Base-by-base conservation (phyloP, 345 rosid genomes). In the Brassica incana region DNA sequence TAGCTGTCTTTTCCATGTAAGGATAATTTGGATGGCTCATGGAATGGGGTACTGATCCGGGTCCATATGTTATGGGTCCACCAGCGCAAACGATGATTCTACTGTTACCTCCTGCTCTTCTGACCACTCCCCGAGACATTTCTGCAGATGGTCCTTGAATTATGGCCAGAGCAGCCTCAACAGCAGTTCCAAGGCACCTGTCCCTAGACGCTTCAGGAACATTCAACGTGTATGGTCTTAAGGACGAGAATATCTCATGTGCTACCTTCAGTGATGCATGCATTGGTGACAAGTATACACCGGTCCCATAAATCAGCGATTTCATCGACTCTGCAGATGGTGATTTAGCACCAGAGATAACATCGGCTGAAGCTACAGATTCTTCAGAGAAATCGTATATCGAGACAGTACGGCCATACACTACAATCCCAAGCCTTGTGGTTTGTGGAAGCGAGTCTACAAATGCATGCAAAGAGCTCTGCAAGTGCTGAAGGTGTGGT, bases 391-490 rank as follows among this genome's bases (percentile, higher is more conserved):
- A 96, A 84, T 96, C 99, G 78, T 87, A 93, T 74, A 96, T 85
- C 4, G 99, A 96, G 62, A 93, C 90, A 10, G 97, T 87, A 36
- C 97, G 86, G 9, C 98, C 94, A 85, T 91, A 96, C 43, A 87
- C 71, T 78, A 96, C 76, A 58, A 96, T 90, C 79, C 98, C 99
- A 81, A 93, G 85, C 84, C 95, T 93, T 12, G 97, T 87, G 12
- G 86, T 85, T 54, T 90, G 88, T 45, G 94, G 88, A 75, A 93
- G 87, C 29, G 95, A 90, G 86, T 96, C 98, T 0, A 87, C 88
- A 81, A 96, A 93, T 18, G 99, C 99, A 75, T 96, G 99, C 85
- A 96, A 85, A 45, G 99, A 96, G 82, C 99, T 90, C 77, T 96
- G 99, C 72, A 96, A 83, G 80, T 96, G 97, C 85, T 89, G 97